phyloP scores from a whole-genome alignment of 306 rosid genomes.

The Delonix regia region DNA sequence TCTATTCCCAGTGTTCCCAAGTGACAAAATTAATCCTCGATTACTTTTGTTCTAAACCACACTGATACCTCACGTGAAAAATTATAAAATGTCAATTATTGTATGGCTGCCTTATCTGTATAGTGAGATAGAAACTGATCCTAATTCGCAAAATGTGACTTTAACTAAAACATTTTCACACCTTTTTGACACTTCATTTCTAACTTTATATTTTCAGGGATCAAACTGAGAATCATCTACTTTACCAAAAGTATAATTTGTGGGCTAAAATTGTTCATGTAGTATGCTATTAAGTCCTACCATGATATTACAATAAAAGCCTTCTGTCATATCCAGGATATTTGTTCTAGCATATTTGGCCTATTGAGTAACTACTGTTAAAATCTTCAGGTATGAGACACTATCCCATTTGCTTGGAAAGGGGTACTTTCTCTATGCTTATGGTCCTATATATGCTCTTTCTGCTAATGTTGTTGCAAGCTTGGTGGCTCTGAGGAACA shows the following conservation, averaged over 20 bases:
- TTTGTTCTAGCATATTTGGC: neutral
- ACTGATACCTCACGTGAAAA: neutral
- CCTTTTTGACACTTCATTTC: neutral
- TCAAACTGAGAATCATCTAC: neutral
- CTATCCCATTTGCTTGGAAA: constrained; percentile 80
- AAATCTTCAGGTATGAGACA: constrained; percentile 82
- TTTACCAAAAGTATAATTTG: constrained; percentile 15
- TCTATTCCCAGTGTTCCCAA: neutral
- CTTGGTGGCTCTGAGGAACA: constrained; percentile 82
- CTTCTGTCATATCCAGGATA: constrained; percentile 1
- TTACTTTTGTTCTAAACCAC: neutral
- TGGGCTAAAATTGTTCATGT: neutral
- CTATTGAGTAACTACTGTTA: constrained; percentile 13
- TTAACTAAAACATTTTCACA: neutral
- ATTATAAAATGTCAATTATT: constrained; percentile 9
- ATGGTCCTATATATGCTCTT: constrained; percentile 94
- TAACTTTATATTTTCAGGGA: neutral
- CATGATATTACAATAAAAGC: neutral
- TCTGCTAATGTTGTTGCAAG: constrained; percentile 95
- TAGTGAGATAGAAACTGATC: neutral
- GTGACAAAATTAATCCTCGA: neutral
- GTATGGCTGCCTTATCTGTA: neutral
- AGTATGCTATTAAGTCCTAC: neutral
- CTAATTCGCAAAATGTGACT: constrained; percentile 7
- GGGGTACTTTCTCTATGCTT: constrained; percentile 96